Evolutionary conservation across 2,329 filamentous ascomycete species (phyloP).

Genomic region (Aspergillus sojae): DNA sequence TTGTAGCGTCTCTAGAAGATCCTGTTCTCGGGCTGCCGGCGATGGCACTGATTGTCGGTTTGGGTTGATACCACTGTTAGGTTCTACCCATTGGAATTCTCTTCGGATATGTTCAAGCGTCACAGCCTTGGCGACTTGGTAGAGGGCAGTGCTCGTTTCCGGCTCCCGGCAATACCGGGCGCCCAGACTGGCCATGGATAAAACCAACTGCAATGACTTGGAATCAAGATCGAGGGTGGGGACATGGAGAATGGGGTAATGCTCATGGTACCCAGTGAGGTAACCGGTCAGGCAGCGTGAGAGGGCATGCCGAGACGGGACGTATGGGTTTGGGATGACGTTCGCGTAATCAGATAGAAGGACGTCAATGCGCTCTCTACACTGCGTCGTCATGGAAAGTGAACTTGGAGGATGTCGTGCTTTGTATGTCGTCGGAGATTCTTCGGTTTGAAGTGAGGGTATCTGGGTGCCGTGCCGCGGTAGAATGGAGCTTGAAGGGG

Average conservation of each 20-base stretch:
- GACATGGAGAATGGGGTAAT: constrained; percentile 38
- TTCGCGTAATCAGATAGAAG: constrained; percentile 28
- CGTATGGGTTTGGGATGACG: constrained; percentile 29
- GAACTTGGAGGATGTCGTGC: constrained; percentile 31
- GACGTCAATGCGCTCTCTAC: constrained; percentile 30
- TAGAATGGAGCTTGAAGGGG: constrained; percentile 33
- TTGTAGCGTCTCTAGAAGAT: constrained; percentile 33
- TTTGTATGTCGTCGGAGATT: constrained; percentile 27
- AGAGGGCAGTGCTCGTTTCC: constrained; percentile 35
- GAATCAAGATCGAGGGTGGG: constrained; percentile 33
- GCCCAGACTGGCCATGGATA: constrained; percentile 36
- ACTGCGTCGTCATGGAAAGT: constrained; percentile 35
- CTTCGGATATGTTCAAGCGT: constrained; percentile 35
- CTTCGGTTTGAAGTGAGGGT: constrained; percentile 37
- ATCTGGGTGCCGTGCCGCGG: constrained; percentile 37
- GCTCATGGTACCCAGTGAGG: constrained; percentile 36
- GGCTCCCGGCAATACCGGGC: constrained; percentile 38
- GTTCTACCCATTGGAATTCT: constrained; percentile 26
- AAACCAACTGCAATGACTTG: constrained; percentile 28
- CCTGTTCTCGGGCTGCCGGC: constrained; percentile 23
- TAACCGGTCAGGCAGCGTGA: constrained; percentile 38
- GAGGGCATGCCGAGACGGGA: constrained; percentile 37
- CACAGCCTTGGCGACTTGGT: constrained; percentile 34
- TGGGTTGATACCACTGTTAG: constrained; percentile 2
- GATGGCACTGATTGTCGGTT: background rate